Conservation (phyloP, 1,284 basidiomycete genomes). For the Coniophora puteana region DNA sequence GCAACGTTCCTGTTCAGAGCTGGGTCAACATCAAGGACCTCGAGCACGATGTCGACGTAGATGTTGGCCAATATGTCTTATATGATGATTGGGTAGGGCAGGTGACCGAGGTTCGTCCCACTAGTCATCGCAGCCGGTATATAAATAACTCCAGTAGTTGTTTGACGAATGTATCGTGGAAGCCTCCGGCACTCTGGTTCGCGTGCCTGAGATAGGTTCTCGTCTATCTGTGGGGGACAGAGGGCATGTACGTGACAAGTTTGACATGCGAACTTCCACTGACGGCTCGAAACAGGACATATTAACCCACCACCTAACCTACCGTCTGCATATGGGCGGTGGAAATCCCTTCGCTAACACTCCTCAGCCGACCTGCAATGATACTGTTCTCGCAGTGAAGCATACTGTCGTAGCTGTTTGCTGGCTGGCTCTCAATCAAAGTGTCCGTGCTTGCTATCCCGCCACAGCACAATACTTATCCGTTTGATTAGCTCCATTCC, state of each 20-base stretch:
- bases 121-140: conserved; percentile 6
- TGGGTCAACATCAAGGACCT: conserved; percentile 66
- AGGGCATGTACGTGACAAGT: conserved; percentile 48
- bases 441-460: conserved; percentile 40
- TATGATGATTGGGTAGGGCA: conserved; percentile 89
- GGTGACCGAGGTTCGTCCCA: conserved; percentile 49
- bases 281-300: conserved; percentile 48
- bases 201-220: conserved; percentile 73
- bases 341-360: conserved; percentile 45
- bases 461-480: conserved; percentile 8
- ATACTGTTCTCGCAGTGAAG: conserved; percentile 71
- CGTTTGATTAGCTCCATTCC: conserved; percentile 49
- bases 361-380: conserved; percentile 39
- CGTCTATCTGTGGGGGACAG: conserved; percentile 69
- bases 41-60: conserved; percentile 54
- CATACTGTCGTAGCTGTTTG: conserved; percentile 80
- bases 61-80: conserved; percentile 80
- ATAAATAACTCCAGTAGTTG: conserved; percentile 43
- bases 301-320: conserved; percentile 49
- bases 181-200: conserved; percentile 55
- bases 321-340: conserved; percentile 46
- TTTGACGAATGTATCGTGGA: conserved; percentile 83
- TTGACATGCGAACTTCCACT: conserved; percentile 5
- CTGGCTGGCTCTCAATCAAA: conserved; percentile 90
- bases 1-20: conserved; percentile 51